phyloP scores from a whole-genome alignment of 148 eudicot species.

The Vaccinium macrocarpon region DNA sequence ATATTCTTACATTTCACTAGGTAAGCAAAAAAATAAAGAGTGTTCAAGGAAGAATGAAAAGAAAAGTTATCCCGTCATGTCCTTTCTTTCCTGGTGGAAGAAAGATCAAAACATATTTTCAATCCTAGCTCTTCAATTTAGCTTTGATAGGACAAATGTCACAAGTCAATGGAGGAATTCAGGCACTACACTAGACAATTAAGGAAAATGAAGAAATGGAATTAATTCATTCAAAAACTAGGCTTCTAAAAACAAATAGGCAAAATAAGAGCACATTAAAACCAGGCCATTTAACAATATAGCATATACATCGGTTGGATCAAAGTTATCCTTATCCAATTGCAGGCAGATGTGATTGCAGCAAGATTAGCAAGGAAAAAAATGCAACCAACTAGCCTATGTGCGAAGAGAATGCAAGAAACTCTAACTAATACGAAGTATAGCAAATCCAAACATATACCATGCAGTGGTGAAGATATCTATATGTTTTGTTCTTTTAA shows the following conservation, averaged over 20 bases:
- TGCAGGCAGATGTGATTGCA: not conserved
- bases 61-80: constrained; percentile 66
- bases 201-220: not conserved
- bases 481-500: too few species aligned
- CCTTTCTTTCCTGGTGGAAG: constrained; percentile 30
- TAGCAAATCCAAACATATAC: too few species aligned
- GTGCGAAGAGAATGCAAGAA: too few species aligned
- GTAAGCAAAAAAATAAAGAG: not conserved
- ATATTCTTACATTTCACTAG: not conserved
- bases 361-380: not conserved
- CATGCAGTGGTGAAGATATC: too few species aligned
- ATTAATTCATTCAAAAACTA: not conserved
- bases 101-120: constrained; percentile 28
- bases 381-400: not conserved
- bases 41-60: constrained; percentile 1
- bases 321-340: not conserved
- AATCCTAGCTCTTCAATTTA: constrained; percentile 31
- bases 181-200: not conserved
- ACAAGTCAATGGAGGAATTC: constrained; percentile 12
- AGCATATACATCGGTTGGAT: not conserved
- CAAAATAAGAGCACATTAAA: constrained; percentile 1
- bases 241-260: not conserved
- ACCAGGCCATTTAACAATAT: not conserved
- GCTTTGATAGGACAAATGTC: not conserved
- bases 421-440: too few species aligned